Base-by-base conservation (phyloP, 768 basidiomycete species). In the Mycena latifolia region DNA sequence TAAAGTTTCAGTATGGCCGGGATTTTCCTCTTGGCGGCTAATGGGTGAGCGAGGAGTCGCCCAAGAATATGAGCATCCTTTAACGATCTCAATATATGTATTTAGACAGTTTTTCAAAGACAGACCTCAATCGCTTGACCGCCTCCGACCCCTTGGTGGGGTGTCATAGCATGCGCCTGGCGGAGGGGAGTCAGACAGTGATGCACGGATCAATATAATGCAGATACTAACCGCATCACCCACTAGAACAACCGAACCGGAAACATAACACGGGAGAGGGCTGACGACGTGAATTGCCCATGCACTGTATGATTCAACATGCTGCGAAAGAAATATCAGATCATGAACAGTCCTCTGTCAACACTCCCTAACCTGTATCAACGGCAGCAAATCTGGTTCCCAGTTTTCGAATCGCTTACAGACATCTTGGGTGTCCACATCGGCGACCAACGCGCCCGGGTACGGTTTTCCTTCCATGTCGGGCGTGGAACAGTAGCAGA, bases 241-340 rank as follows among this genome's bases (percentile, higher is more conserved):
- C 10, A 63, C 29, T 9, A 63, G 15, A 3, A 50, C 54, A 5
- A 55, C 61, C 22, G 47, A 20, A 24, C 54, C 55, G 1, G 61
- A 55, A 35, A 39, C 61, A 41, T 55, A 56, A 6, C 45, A 65
- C 2, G 81, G 81, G 4, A 86, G 66, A 7, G 74, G 67, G 8
- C 74, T 72, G 15, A 85, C 73, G 18, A 74, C 69, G 64, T 82
- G 78, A 14, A 85, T 73, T 1, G 79, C 81, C 81, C 84, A 85
- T 51, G 76, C 71, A 27, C 71, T 50, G 2, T 77, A 74, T 12
- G 58, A 71, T 27, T 74, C 73, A 1, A 75, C 63, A 39, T 70
- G 71, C 79, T 79, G 57, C 24, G n/a, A n/a, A 29, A n/a, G 27
- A 25, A 22, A 5, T 33, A 31, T 35, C 6, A 22, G n/a, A 24